phyloP scores from a whole-genome alignment of 352 stramenopile genomes.

The Pythium dissotocum region DNA sequence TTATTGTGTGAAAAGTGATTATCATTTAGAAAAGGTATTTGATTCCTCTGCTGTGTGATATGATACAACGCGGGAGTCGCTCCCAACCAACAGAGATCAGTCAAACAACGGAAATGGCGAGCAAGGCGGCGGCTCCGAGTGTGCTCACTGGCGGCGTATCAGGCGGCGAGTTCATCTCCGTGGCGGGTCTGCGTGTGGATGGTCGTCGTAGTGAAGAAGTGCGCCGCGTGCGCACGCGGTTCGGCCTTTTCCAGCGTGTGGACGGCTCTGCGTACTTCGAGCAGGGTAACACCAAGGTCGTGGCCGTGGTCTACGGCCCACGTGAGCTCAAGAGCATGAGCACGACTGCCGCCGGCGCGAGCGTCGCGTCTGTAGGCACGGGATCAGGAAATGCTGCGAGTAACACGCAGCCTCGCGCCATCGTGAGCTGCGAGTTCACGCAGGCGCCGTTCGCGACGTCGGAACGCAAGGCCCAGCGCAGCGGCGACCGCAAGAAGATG shows the following conservation, averaged over 20 bases:
- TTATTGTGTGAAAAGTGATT: background rate
- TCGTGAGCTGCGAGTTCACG: conserved; percentile 86
- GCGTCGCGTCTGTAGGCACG: conserved; percentile 54
- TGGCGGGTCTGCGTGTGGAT: conserved; percentile 83
- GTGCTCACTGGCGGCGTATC: conserved; percentile 51
- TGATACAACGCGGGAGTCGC: background rate
- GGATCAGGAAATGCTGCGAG: conserved; percentile 61
- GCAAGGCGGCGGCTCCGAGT: conserved; percentile 59
- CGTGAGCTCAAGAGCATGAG: conserved; percentile 64
- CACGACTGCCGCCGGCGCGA: conserved; percentile 33
- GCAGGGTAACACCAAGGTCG: conserved; percentile 90
- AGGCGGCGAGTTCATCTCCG: conserved; percentile 79
- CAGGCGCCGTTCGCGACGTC: conserved; percentile 87
- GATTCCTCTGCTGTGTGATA: background rate
- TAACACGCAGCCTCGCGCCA: conserved; percentile 68
- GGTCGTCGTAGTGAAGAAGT: conserved; percentile 83
- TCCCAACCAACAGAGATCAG: background rate
- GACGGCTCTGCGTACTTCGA: conserved; percentile 89
- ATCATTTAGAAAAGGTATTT: conserved; percentile 1
- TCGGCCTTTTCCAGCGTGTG: conserved; percentile 84
- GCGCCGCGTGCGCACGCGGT: conserved; percentile 76
- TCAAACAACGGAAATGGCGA: conserved; percentile 40
- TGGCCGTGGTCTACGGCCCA: conserved; percentile 87
- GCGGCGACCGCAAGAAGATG: conserved; percentile 85
- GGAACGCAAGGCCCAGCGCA: conserved; percentile 78